Base-by-base conservation (phyloP, 2,329 filamentous ascomycete genomes). In the Fusarium veterinarium region DNA sequence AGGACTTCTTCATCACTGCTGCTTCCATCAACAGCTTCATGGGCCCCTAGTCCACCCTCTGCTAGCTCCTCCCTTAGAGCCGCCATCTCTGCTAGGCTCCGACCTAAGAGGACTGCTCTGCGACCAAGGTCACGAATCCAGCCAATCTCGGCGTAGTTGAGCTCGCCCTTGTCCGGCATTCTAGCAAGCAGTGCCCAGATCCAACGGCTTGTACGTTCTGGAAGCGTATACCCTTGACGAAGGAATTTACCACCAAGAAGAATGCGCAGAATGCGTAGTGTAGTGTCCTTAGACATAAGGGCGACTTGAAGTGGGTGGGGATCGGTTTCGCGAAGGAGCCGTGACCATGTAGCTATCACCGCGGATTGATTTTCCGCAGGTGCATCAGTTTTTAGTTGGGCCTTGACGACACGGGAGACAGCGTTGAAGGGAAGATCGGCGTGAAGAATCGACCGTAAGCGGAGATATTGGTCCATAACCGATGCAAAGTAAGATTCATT, bases 171-270 rank as follows among this genome's bases (percentile, higher is more conserved):
- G 40, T 93, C 92, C 1, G 93, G 91, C 65, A 95, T 86, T 64
- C 91, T 88, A 6, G 93, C 94, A 48, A 98, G 84, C 64, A 97
- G 81, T 1, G 92, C 91, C 95, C 95, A 98, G 8, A 93, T 85
- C 95, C 95, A 98, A 20, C 90, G 87, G 67, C 94, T 95, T 8
- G 93, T 90, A 52, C 91, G 88, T 75, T 89, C 87, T 31, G 89
- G 85, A 35, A 94, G 84, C 35, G 87, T 86, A 28, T 85, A 82
- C n/a, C 88, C 88, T 55, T 87, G 87, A 49, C 86, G 87, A 59
- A 92, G 86, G 57, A 92, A 89, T 67, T 89, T 90, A 58, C 90
- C 89, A 23, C 87, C 86, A 33, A 92, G 84, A n/a, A 93, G 83
- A 58, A 95, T 85, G 31, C 89, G 87, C 42, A 97, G 79, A 37